phyloP scores from a whole-genome alignment of 2,329 filamentous ascomycete genomes.

The Sordariomycetes sp. region DNA sequence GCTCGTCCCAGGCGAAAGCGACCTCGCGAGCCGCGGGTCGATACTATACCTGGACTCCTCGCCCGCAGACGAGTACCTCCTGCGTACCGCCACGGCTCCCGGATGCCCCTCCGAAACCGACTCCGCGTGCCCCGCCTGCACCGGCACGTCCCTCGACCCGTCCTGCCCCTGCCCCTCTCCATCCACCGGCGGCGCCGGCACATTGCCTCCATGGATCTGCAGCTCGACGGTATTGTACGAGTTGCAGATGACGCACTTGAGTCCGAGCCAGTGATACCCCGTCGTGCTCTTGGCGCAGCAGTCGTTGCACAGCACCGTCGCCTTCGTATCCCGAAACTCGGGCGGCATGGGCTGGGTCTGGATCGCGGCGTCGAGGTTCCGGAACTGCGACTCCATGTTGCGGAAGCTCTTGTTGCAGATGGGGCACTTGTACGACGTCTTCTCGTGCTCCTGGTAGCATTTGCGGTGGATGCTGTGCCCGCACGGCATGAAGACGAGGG shows the following conservation, averaged over 20 bases:
- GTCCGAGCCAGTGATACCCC: conserved; percentile 84
- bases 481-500: conserved; percentile 88
- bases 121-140: background rate
- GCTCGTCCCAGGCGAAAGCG: conserved; percentile 24
- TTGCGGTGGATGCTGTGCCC: conserved; percentile 89
- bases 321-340: conserved; percentile 67
- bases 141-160: background rate
- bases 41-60: conserved; percentile 17
- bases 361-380: conserved; percentile 79
- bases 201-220: conserved; percentile 37
- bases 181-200: conserved; percentile 3
- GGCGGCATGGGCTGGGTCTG: conserved; percentile 81
- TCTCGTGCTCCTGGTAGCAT: conserved; percentile 82
- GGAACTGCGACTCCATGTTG: conserved; percentile 94
- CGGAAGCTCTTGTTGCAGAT: conserved; percentile 94
- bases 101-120: conserved; percentile 1
- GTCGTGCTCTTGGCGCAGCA: conserved; percentile 80
- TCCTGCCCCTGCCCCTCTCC: background rate
- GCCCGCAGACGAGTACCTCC: conserved; percentile 25
- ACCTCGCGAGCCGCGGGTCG: conserved; percentile 28
- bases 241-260: conserved; percentile 68
- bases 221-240: conserved; percentile 60
- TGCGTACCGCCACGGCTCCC: conserved; percentile 8
- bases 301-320: conserved; percentile 86
- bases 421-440: conserved; percentile 85